Base-by-base conservation (phyloP, 176 grass and related monocot genomes). In the Poa annua region DNA sequence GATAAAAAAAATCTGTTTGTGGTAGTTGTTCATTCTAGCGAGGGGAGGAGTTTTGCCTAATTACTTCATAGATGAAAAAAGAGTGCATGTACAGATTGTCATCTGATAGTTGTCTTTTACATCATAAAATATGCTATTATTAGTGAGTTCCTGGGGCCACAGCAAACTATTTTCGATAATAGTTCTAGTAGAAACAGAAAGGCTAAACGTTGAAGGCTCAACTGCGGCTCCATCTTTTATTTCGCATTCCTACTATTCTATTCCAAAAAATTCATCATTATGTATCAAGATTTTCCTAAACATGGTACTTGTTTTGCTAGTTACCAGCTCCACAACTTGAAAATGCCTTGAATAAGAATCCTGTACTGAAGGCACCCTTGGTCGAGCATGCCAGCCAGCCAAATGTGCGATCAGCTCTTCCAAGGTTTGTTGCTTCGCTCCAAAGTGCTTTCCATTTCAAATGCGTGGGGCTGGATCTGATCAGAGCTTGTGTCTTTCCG, bases 241-340 rank as follows among this genome's bases (percentile, higher is more conserved):
- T 54, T 38, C 29, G 20, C 38, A 32, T 66, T 14, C 22, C 75
- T 35, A 33, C 42, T n/a, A 48, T 76, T 42, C 11, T 12, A 45
- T 81, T 76, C 26, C 10, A 38, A 36, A 70, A 16, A 29, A 49
- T 8, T 12, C 2, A 45, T 41, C 22, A 67, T 71, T 34, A 70
- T 50, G 19, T 75, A 7, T 80, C 44, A 57, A 60, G 10, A 45
- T 17, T 75, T 41, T 71, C 11, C n/a, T 5, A 81, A 74, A 55
- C 48, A 29, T n/a, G 11, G 9, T 66, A 76, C 80, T 84, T 19
- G 25, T 12, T 85, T 84, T 62, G 49, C 51, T 87, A 98, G 92
- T 88, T 98, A 81, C 96, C 96, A 78, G 92, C 96, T 81, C 90
- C 92, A 48, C 96, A 98, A 86, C 91, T 98, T 71, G 96, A 95